Evolutionary conservation across 148 eudicot genomes (phyloP).

Genomic region (Rheum nobile): DNA sequence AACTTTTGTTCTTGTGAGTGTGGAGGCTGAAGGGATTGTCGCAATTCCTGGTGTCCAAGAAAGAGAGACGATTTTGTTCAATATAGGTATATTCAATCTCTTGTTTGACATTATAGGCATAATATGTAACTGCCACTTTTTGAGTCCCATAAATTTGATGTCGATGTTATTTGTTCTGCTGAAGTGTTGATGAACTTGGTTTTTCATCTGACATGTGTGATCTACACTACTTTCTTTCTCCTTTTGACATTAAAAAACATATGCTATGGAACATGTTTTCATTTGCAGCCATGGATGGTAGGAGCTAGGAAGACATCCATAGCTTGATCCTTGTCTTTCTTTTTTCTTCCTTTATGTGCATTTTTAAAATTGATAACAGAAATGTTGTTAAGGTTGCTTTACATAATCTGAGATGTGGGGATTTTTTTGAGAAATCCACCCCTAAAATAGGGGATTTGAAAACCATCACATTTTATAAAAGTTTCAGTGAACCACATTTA

Average conservation of each 20-base stretch:
- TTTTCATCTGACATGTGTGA: not conserved
- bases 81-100: conserved; percentile 47
- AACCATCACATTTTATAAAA: no score
- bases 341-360: not conserved
- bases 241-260: not conserved
- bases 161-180: no score
- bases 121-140: no score
- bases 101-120: not conserved
- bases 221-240: not conserved
- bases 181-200: not conserved
- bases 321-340: not conserved
- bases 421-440: no score
- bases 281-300: not conserved
- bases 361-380: not conserved
- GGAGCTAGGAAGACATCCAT: not conserved
- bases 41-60: conserved; percentile 61
- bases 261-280: not conserved
- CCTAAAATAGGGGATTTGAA: no score
- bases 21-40: conserved; percentile 81
- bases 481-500: no score
- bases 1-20: conserved; percentile 48
- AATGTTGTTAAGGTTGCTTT: not conserved
- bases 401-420: no score
- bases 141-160: no score
- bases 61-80: conserved; percentile 51